Base-by-base conservation (phyloP, 2,329 filamentous ascomycete species). In the Colletotrichum sp. region DNA sequence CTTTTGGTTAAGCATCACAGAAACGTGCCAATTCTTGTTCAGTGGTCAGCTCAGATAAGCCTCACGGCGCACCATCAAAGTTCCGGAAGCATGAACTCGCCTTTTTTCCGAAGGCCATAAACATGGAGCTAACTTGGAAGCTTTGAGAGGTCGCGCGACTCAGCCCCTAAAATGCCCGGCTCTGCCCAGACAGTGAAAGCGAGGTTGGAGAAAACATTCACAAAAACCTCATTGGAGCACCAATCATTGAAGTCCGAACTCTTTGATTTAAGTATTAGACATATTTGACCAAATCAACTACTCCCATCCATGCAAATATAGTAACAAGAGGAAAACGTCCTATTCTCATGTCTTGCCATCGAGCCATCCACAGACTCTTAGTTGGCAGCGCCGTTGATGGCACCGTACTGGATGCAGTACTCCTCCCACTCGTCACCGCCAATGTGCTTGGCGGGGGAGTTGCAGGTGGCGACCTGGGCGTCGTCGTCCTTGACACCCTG, bases 401-500 rank as follows among this genome's bases (percentile, higher is more conserved):
- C 63, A 16, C 63, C 63, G 63, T 36, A 66, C 47, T 66, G 63
- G 47, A 66, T 66, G 47, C 63, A 66, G 63, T 66, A 66, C 47
- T 57, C 63, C 33, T 66, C 47, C 63, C 63, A 66, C 63, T 66
- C 63, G 47, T 66, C 63, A 24, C 63, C 63, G 47, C 63, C 63
- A 47, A 66, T 66, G 63, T 66, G 63, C 63, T 55, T 36, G 47
- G n/a, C 47, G 21, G 63, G 47, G 51, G 47, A 36, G 63, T 66
- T 66, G 47, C 63, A 66, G 63, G 63, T 66, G 31, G 63, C 33
- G n/a, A 66, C 47, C 18, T 21, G 3, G 21, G 38, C 43, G 47
- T 66, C 63, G 63, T 66, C 63, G 29, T 66, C 63, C 47, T 66
- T 66, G 47, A 66, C 63, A 21, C 63, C 63, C 63, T 66, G 47